These are phyloP conservation scores for Fusarium anguioides DNA, from an alignment of 2,329 filamentous ascomycete genomes.

Conservation along the genomic window DNA sequence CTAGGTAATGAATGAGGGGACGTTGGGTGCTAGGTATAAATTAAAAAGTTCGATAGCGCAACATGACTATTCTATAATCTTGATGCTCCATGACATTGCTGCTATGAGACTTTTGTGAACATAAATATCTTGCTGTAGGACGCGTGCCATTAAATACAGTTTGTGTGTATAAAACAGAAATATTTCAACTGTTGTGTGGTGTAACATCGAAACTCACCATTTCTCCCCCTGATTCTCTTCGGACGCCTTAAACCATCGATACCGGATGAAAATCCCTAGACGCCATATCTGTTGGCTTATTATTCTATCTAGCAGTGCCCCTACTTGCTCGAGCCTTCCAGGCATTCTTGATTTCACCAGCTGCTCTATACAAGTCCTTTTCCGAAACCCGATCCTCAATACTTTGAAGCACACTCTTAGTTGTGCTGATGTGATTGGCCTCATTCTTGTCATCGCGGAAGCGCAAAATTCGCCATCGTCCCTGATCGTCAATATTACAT, in stretches of 20 bases:
- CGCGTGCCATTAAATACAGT: not conserved
- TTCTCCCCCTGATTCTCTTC: not conserved
- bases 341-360: conserved; percentile 77
- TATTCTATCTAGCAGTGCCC: conserved; percentile 61
- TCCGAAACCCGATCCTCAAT: conserved; percentile 88
- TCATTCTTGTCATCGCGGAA: conserved; percentile 94
- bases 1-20: conserved; percentile 43
- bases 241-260: conserved; percentile 40
- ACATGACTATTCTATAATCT: conserved; percentile 5
- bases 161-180: not conserved
- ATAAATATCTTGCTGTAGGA: not conserved
- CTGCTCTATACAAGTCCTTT: conserved; percentile 78
- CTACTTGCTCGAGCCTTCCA: conserved; percentile 71
- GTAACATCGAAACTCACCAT: not conserved
- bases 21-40: conserved; percentile 36
- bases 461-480: conserved; percentile 85
- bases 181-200: not conserved
- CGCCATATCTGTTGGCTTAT: conserved; percentile 23
- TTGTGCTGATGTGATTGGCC: conserved; percentile 87
- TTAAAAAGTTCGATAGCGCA: conserved; percentile 28
- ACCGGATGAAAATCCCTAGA: conserved; percentile 27
- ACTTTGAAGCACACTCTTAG: conserved; percentile 87
- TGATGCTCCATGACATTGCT: not conserved
- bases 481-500: conserved; percentile 81
- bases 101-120: not conserved